Base-by-base conservation (phyloP, 202 grass and related monocot genomes). In the Cymbopogon flexuosus region DNA sequence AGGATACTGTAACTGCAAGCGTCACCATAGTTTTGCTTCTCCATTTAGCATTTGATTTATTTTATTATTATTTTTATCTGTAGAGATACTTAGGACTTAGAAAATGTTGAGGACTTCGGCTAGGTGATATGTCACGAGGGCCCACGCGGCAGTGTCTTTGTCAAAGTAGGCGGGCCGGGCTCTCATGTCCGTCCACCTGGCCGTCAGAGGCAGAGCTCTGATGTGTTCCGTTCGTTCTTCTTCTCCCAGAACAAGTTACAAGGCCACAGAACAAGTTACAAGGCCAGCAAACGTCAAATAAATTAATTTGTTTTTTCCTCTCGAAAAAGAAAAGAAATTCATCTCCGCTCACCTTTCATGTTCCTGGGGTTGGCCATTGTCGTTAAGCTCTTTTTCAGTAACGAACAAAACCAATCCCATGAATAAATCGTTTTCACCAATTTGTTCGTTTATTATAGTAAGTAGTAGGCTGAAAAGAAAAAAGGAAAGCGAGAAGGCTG, bases 141-240 rank as follows among this genome's bases (percentile, higher is more conserved):
- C 22, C 73, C 64, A 19, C 49, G 5, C 2, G 11, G n/a, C 45
- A 24, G 46, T 8, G 24, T 67, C 4, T 14, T 21, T 11, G 43
- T 22, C 21, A 33, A 27, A 22, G 54, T 57, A 68, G 23, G 45
- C 16, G 47, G 6, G 22, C 62, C 49, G 18, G 3, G 18, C 4
- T 41, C 3, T 3, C 35, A 22, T 51, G 23, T 75, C 31, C 15
- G 73, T 52, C 3, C 70, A 70, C 76, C 64, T 85, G 87, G 71
- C 71, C 63, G 36, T 80, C 34, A 9, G 73, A 27, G 2, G 43
- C 5, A 42, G 36, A 56, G 13, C 23, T 22, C 3, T 77, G 51
- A 70, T 65, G 57, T 27, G 27, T 27, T 27, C 43, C 56, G 34
- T 80, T 67, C 62, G 36, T 27, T 27, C 27, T 27, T 27, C 27